Percentiles rank a stretch among this genome's conserved stretches.
phyloP scores from a whole-genome alignment of 2,329 filamentous ascomycete genomes.

The Leptographium wingfieldii region DNA sequence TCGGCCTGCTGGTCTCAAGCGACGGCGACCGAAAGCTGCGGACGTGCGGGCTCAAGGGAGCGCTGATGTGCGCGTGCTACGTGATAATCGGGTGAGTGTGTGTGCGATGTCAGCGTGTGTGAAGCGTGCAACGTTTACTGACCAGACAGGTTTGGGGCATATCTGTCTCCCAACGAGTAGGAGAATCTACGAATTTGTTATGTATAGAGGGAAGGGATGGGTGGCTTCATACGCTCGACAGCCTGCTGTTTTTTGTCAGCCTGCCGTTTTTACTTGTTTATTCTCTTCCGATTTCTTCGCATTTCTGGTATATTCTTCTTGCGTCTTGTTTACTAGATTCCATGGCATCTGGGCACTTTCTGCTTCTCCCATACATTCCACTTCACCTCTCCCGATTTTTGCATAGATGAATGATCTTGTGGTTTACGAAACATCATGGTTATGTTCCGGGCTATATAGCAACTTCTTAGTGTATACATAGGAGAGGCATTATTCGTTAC shows the following conservation, averaged over 20 bases:
- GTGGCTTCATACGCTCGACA: background rate
- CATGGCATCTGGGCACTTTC: background rate
- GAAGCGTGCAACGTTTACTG: background rate
- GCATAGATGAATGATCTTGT: background rate
- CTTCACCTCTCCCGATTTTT: background rate
- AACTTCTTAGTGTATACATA: no score
- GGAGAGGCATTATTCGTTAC: no score
- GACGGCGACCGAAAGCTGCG: slow-evolving; percentile 34
- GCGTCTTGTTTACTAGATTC: background rate
- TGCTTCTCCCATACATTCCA: background rate
- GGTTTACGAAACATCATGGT: background rate
- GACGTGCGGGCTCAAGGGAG: slow-evolving; percentile 79
- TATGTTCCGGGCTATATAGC: no score
- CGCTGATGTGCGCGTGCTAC: slow-evolving; percentile 52
- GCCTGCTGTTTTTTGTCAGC: background rate
- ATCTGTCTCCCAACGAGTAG: background rate
- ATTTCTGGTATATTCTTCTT: background rate
- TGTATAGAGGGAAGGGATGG: background rate
- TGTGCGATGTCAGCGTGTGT: background rate
- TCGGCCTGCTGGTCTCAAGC: slow-evolving; percentile 75
- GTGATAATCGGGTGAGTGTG: slow-evolving; percentile 43
- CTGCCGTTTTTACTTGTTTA: background rate
- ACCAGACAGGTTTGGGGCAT: background rate
- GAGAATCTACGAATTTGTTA: background rate
- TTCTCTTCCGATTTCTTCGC: background rate